Percentiles rank a stretch among this genome's conserved stretches.
phyloP scores from a whole-genome alignment of 106 monocot genomes.

The Dioscorea alata region DNA sequence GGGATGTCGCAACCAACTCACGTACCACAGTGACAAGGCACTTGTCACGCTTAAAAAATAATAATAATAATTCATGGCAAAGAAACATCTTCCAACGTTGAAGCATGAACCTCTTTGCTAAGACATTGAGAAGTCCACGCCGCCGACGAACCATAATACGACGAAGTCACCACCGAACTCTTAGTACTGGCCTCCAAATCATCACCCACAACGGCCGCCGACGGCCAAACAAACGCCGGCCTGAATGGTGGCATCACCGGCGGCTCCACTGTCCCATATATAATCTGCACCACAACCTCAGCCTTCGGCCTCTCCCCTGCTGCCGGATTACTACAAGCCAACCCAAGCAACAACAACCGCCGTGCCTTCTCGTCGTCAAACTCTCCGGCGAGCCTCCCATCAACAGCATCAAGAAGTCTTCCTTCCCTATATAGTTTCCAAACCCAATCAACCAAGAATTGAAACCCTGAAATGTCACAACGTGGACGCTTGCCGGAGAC shows the following conservation, averaged over 20 bases:
- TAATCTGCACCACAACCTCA: slow-evolving; percentile 30
- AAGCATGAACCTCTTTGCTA: not conserved
- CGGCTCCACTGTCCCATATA: slow-evolving; percentile 25
- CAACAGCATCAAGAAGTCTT: slow-evolving; percentile 31
- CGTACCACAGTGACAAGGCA: too few relatives aligned
- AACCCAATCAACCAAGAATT: slow-evolving; percentile 52
- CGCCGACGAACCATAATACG: slow-evolving; percentile 14
- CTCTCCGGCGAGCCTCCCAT: slow-evolving; percentile 12
- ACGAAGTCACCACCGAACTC: slow-evolving; percentile 17
- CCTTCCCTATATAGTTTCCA: slow-evolving; percentile 52
- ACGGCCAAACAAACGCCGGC: slow-evolving; percentile 56
- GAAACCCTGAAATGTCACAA: slow-evolving; percentile 30
- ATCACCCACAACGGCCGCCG: not conserved
- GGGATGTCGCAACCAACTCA: too few relatives aligned
- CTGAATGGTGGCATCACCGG: slow-evolving; percentile 35
- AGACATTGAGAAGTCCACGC: slow-evolving; percentile 1
- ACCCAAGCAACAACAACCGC: slow-evolving; percentile 47
- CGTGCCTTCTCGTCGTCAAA: slow-evolving; percentile 23
- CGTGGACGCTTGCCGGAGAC: slow-evolving; percentile 60
- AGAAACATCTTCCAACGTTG: not conserved
- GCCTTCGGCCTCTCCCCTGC: slow-evolving; percentile 49
- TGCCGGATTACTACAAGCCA: slow-evolving; percentile 57
- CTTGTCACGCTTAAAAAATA: too few relatives aligned
- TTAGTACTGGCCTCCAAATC: not conserved
- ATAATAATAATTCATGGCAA: not conserved